Percentiles rank a stretch among this genome's conserved stretches.
Conservation (phyloP, 1,139 yeast species). For the Blastobotrys malaysiensis region DNA sequence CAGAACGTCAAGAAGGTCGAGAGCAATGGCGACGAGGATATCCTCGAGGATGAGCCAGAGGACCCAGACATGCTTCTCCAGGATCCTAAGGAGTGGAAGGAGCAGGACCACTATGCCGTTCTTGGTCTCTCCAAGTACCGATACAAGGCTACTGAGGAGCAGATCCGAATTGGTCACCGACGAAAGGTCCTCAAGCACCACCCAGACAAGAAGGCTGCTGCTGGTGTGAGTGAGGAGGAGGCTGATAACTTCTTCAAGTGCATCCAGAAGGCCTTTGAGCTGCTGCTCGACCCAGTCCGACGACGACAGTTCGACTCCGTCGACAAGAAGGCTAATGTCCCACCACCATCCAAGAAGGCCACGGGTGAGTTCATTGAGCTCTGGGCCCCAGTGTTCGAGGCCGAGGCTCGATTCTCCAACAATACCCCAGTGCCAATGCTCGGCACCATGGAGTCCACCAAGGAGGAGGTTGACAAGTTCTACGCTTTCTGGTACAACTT, state of each 20-base stretch:
- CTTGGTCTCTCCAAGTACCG: constrained; percentile 89
- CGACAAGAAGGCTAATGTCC: constrained; percentile 79
- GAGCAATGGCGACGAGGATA: constrained; percentile 65
- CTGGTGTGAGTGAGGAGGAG: constrained; percentile 85
- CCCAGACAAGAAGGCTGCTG: constrained; percentile 94
- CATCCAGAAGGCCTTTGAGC: constrained; percentile 93
- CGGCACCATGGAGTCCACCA: constrained; percentile 63
- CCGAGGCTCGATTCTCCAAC: constrained; percentile 89
- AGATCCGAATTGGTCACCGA: constrained; percentile 95
- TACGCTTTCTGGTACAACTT: constrained; percentile 91
- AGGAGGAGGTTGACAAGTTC: constrained; percentile 83
- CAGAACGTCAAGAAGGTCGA: constrained; percentile 74
- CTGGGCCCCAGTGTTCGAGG: constrained; percentile 87
- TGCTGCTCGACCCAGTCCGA: constrained; percentile 75
- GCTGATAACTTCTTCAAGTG: constrained; percentile 98
- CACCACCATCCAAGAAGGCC: constrained; percentile 59
- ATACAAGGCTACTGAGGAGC: constrained; percentile 87
- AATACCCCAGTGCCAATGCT: constrained; percentile 81
- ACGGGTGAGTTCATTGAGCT: constrained; percentile 72
- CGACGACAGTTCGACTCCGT: constrained; percentile 95
- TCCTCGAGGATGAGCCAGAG: constrained; percentile 75
- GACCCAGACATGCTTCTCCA: constrained; percentile 70
- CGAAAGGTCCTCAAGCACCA: constrained; percentile 95
- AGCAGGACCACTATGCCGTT: constrained; percentile 93
- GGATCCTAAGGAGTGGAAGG: constrained; percentile 98